phyloP scores from a whole-genome alignment of 176 grass and related monocot species.

The Bolboschoenus planiculmis region DNA sequence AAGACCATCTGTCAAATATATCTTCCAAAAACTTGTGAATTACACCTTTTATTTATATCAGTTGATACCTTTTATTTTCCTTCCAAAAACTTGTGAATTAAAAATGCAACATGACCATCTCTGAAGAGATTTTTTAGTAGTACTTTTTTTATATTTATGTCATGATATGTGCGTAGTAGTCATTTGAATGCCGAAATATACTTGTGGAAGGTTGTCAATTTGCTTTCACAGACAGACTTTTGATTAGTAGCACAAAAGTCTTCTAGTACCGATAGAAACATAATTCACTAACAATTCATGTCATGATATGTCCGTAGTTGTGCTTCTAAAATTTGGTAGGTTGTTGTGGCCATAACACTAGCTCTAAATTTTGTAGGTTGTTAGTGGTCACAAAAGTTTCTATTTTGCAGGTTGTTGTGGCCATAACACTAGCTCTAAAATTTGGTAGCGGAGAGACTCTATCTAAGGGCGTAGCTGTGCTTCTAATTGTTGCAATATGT shows the following conservation, averaged over 20 bases:
- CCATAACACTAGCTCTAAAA: conserved; percentile 62
- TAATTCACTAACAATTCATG: background rate
- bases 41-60: background rate
- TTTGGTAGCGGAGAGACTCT: conserved; percentile 56
- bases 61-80: background rate
- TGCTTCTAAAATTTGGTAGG: too few relatives aligned
- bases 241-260: background rate
- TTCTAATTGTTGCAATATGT: conserved; percentile 80
- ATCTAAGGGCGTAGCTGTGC: conserved; percentile 38
- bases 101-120: background rate
- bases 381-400: too few relatives aligned
- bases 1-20: background rate
- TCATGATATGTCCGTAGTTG: too few relatives aligned
- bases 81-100: background rate
- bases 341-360: conserved; percentile 52
- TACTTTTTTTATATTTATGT: background rate
- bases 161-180: background rate
- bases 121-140: background rate
- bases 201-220: background rate
- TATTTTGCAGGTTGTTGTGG: conserved; percentile 57
- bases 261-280: background rate
- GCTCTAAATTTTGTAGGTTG: conserved; percentile 91
- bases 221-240: background rate
- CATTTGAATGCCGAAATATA: background rate
- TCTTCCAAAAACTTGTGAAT: too few relatives aligned